These are phyloP conservation scores for Neurospora sp. DNA, from an alignment of 495 filamentous ascomycete species.

Conservation along the genomic window DNA sequence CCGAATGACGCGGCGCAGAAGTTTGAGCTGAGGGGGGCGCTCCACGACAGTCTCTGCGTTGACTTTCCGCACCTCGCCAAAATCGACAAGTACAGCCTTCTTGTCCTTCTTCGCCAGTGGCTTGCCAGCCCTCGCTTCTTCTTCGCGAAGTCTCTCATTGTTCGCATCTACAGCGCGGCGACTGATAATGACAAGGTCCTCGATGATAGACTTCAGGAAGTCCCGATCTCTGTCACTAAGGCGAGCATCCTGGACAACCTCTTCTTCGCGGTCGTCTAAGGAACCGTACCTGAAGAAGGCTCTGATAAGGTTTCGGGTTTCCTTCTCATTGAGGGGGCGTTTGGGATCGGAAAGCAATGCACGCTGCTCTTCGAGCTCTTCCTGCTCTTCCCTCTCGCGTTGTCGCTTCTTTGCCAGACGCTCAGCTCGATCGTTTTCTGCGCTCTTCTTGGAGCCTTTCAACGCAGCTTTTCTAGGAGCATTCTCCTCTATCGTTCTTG, in stretches of 20 bases:
- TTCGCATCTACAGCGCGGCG: slow-evolving; percentile 64
- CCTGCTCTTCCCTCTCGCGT: slow-evolving; percentile 56
- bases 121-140: slow-evolving; percentile 63
- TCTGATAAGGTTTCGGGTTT: slow-evolving; percentile 79
- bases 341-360: slow-evolving; percentile 61
- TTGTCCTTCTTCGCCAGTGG: slow-evolving; percentile 87
- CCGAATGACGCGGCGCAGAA: slow-evolving; percentile 61
- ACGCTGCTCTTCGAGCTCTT: slow-evolving; percentile 50
- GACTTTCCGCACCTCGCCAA: slow-evolving; percentile 78
- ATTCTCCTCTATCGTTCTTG: slow-evolving; percentile 72
- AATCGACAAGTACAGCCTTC: slow-evolving; percentile 91
- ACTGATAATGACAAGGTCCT: slow-evolving; percentile 37
- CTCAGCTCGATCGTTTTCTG: slow-evolving; percentile 65
- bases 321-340: slow-evolving; percentile 77
- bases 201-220: slow-evolving; percentile 54
- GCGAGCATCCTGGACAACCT: slow-evolving; percentile 75
- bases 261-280: slow-evolving; percentile 74
- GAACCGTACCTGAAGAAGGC: slow-evolving; percentile 83
- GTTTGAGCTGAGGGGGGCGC: slow-evolving; percentile 74
- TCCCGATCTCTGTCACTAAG: slow-evolving; percentile 69
- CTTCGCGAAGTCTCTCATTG: slow-evolving; percentile 55
- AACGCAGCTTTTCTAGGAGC: slow-evolving; percentile 66
- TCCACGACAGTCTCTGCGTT: slow-evolving; percentile 93
- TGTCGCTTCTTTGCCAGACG: slow-evolving; percentile 89
- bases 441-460: slow-evolving; percentile 46